Conservation (phyloP, 768 basidiomycete genomes). For the Mycena filopes region DNA sequence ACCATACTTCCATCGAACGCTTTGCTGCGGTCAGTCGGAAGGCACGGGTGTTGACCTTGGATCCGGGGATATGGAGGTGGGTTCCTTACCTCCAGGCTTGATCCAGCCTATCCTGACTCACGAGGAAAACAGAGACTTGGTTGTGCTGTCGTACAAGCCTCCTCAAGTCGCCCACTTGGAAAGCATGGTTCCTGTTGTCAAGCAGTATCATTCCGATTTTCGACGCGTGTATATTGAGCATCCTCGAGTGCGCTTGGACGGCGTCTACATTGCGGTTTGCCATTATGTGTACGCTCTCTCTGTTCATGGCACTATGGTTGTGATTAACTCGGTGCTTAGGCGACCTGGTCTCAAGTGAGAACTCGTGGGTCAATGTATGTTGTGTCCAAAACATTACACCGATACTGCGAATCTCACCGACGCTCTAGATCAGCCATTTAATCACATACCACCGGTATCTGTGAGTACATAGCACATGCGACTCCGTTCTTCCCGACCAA, state of each 20-base stretch:
- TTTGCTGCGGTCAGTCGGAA: slow-evolving; percentile 81
- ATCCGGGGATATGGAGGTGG: slow-evolving; percentile 81
- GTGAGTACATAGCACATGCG: slow-evolving; percentile 55
- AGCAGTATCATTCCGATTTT: slow-evolving; percentile 70
- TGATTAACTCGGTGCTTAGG: slow-evolving; percentile 45
- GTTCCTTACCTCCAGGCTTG: slow-evolving; percentile 32
- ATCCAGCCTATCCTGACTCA: neutral
- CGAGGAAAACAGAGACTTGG: slow-evolving; percentile 64
- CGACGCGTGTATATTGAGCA: slow-evolving; percentile 85
- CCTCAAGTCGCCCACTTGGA: slow-evolving; percentile 76
- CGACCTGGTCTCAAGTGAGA: slow-evolving; percentile 84
- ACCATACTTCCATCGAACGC: slow-evolving; percentile 75
- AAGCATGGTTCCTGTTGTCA: slow-evolving; percentile 59
- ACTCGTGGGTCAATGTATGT: slow-evolving; percentile 86
- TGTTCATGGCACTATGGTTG: slow-evolving; percentile 21
- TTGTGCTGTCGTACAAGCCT: slow-evolving; percentile 72
- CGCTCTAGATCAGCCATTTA: slow-evolving; percentile 76
- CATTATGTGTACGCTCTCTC: slow-evolving; percentile 76
- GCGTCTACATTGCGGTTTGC: slow-evolving; percentile 92
- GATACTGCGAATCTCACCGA: slow-evolving; percentile 24
- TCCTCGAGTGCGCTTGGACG: slow-evolving; percentile 86
- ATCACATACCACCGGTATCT: slow-evolving; percentile 95
- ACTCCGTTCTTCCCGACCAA: neutral
- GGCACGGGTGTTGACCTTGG: slow-evolving; percentile 77
- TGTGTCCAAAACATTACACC: neutral